Conservation (phyloP, 495 filamentous ascomycete genomes). For the Rhizodiscina lignyota region DNA sequence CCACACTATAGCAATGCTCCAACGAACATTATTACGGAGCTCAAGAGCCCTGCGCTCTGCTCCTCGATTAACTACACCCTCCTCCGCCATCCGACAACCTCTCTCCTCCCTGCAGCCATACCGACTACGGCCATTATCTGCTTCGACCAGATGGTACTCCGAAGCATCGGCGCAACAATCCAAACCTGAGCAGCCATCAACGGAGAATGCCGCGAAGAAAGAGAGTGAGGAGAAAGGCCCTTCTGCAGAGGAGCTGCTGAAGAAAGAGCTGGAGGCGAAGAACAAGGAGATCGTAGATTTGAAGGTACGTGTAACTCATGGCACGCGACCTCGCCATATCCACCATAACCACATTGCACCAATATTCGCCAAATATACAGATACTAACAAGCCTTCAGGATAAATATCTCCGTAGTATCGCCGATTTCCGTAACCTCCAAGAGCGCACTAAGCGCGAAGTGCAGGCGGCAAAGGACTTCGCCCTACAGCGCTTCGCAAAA, state of each 20-base stretch:
- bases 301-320: constrained; percentile 53
- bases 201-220: constrained; percentile 9
- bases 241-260: constrained; percentile 28
- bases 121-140: constrained; percentile 5
- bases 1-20: constrained; percentile 9
- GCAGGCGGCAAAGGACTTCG: constrained; percentile 72
- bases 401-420: constrained; percentile 78
- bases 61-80: background rate
- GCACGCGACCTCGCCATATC: background rate
- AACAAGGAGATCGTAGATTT: constrained; percentile 67
- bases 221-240: constrained; percentile 3
- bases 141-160: constrained; percentile 15
- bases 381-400: constrained; percentile 37
- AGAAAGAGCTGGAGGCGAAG: constrained; percentile 65
- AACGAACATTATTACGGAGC: constrained; percentile 11
- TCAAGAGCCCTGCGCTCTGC: no score
- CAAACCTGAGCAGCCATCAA: no score
- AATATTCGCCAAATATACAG: background rate
- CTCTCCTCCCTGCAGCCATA: constrained; percentile 3
- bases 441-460: constrained; percentile 85
- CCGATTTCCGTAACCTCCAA: constrained; percentile 95
- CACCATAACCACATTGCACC: constrained; percentile 1
- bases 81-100: constrained; percentile 4
- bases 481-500: constrained; percentile 84
- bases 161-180: constrained; percentile 12